Conservation (phyloP, 108 stramenopile species). For the Mediolabrus comicus region DNA sequence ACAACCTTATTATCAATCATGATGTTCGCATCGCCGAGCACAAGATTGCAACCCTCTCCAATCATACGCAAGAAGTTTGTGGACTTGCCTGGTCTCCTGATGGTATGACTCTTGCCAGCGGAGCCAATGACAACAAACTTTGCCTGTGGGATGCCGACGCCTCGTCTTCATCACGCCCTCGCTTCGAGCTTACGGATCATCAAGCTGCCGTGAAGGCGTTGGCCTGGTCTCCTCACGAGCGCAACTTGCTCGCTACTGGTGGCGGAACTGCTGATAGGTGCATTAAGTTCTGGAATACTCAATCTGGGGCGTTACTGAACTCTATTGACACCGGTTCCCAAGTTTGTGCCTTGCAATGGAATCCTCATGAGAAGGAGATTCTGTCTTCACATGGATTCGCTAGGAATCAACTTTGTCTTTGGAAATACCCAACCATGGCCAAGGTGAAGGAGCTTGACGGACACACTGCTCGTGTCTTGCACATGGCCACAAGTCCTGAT, state of each 20-base stretch:
- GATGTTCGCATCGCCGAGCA: constrained; percentile 86
- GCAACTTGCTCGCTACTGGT: constrained; percentile 93
- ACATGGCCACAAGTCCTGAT: constrained; percentile 94
- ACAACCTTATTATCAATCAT: constrained; percentile 93
- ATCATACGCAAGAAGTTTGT: constrained; percentile 87
- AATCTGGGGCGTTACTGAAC: constrained; percentile 92
- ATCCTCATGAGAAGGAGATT: constrained; percentile 94
- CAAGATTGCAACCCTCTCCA: constrained; percentile 60
- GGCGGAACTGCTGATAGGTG: constrained; percentile 98
- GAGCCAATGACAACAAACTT: constrained; percentile 97
- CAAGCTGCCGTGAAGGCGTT: constrained; percentile 98
- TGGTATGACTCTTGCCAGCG: constrained; percentile 92
- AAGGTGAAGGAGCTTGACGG: constrained; percentile 95
- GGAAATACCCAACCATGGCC: constrained; percentile 96
- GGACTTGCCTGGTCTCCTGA: constrained; percentile 91
- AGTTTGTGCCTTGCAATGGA: constrained; percentile 96
- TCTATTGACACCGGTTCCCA: constrained; percentile 97
- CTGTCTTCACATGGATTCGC: constrained; percentile 96
- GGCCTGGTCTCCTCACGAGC: constrained; percentile 98
- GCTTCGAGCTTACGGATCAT: constrained; percentile 84
- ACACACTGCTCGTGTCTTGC: constrained; percentile 90
- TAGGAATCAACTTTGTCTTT: constrained; percentile 94
- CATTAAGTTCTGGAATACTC: constrained; percentile 99
- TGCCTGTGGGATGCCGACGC: constrained; percentile 95
- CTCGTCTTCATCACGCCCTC: constrained; percentile 47